Base-by-base conservation (phyloP, 306 rosid genomes). In the Acacia crassicarpa region DNA sequence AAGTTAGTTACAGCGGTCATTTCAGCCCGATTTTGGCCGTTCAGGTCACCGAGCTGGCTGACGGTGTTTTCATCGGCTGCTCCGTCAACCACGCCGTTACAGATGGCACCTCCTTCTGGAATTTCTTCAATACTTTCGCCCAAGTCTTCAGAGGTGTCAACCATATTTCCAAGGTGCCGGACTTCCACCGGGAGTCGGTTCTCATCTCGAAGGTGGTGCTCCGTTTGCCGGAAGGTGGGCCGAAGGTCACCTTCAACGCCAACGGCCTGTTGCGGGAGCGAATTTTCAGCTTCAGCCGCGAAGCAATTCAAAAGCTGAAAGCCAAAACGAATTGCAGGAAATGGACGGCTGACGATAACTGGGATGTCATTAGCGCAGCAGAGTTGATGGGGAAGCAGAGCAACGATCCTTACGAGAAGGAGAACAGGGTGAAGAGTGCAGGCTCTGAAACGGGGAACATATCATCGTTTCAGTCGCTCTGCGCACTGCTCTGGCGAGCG, bases 31-130 rank as follows among this genome's bases (percentile, higher is more conserved):
- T 92, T 63, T 22, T 91, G 82, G 91, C 92, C 32, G 77, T 94
- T 15, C 97, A 94, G 88, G 84, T 94, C 27, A 94, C 97, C 1
- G 89, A 88, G 45, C 89, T 92, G 1, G 84, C 86, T 0, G 98
- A 91, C 68, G 95, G 94, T 3, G 11, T 94, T 46, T 94, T 94
- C 86, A 82, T 94, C 12, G 98, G 97, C 11, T 83, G 91, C 82
- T 59, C 97, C 17, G 90, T 91, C 46, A 83, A 81, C 80, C 98
- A 94, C 72, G 87, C 97, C 43, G 89, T 89, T 41, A 74, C 70
- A 10, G 97, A 94, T 67, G 98, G 98, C 1, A 79, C 97, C 6
- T 90, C 97, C 41, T 86, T 92, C 22, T 95, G 99, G 99, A 89
- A 93, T 69, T 95, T 95, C 90, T 95, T 91, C 91, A 93, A 95